Conservation (phyloP, 192 early-diverging fungal species). For the Anaeromyces robustus region DNA sequence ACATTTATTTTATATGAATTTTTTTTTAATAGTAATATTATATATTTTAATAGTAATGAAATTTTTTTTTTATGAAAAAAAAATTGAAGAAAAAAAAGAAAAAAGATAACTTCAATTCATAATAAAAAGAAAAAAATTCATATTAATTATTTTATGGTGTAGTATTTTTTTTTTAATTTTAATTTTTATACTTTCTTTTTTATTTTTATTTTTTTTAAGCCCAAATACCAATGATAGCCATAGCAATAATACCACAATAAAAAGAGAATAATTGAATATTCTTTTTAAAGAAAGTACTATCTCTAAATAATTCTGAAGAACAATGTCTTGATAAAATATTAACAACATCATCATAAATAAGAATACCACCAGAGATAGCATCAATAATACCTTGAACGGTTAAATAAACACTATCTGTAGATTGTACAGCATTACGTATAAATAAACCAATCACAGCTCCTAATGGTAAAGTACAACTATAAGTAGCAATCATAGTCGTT, state of each 20-base stretch:
- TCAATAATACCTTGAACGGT: constrained; percentile 64
- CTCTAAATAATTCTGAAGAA: not conserved
- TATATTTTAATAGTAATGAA: no score
- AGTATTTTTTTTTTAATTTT: no score
- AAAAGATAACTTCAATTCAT: no score
- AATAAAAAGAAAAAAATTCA: no score
- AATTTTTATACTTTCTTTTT: not conserved
- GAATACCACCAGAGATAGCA: constrained; percentile 60
- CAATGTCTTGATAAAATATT: constrained; percentile 20
- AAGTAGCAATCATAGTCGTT: constrained; percentile 14
- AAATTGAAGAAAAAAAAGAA: no score
- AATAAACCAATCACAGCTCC: constrained; percentile 68
- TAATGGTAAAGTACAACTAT: constrained; percentile 64
- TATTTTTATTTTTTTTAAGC: constrained; percentile 18
- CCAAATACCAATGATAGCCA: constrained; percentile 67
- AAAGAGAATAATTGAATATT: constrained; percentile 6
- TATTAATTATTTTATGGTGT: not conserved
- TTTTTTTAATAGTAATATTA: no score
- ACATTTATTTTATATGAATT: no score
- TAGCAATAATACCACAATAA: constrained; percentile 52
- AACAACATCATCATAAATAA: constrained; percentile 61
- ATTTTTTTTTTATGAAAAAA: no score
- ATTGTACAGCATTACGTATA: constrained; percentile 40
- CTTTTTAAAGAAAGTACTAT: not conserved
- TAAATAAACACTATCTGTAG: constrained; percentile 26